A percentile compares a stretch with the other conserved stretches of the same genome.
These are phyloP conservation scores for Pythium brachiatum DNA, from an alignment of 352 stramenopile genomes.

Conservation along the genomic window DNA sequence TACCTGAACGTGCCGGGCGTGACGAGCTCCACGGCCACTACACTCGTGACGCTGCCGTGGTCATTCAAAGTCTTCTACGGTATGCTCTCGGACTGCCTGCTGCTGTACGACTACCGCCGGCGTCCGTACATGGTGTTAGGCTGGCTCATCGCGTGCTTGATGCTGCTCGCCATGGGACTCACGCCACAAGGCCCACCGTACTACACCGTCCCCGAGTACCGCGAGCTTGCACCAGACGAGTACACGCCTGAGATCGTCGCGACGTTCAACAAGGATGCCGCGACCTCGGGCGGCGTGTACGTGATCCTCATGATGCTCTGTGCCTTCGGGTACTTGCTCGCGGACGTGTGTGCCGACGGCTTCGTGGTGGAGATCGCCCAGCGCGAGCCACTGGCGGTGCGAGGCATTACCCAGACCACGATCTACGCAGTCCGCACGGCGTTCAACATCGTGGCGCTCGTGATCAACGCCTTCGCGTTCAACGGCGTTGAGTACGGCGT, in stretches of 20 bases:
- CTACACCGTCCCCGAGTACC: slow-evolving; percentile 11
- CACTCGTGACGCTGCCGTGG: background rate
- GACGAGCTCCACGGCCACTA: background rate
- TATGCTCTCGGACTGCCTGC: background rate
- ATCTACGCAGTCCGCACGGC: slow-evolving; percentile 10
- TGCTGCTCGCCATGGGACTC: slow-evolving; percentile 26
- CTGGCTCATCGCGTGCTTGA: slow-evolving; percentile 26
- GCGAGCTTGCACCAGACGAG: background rate
- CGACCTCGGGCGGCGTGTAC: slow-evolving; percentile 25
- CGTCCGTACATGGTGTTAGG: slow-evolving; percentile 82
- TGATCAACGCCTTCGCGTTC: slow-evolving; percentile 28
- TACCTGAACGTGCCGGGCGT: background rate
- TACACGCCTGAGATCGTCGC: background rate
- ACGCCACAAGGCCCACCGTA: slow-evolving; percentile 22
- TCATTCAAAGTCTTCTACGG: slow-evolving; percentile 13
- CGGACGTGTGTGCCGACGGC: slow-evolving; percentile 43
- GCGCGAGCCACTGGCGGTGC: slow-evolving; percentile 25
- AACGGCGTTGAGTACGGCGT: slow-evolving; percentile 17
- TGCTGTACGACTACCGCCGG: slow-evolving; percentile 70
- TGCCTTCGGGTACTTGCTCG: slow-evolving; percentile 50
- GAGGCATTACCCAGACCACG: slow-evolving; percentile 30
- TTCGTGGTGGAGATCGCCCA: slow-evolving; percentile 40
- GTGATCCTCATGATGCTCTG: slow-evolving; percentile 47
- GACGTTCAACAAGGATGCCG: slow-evolving; percentile 24
- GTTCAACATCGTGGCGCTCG: slow-evolving; percentile 10